Evolutionary conservation across 164 flowering plant genomes (phyloP).

Genomic region (Magnolia sinica): DNA sequence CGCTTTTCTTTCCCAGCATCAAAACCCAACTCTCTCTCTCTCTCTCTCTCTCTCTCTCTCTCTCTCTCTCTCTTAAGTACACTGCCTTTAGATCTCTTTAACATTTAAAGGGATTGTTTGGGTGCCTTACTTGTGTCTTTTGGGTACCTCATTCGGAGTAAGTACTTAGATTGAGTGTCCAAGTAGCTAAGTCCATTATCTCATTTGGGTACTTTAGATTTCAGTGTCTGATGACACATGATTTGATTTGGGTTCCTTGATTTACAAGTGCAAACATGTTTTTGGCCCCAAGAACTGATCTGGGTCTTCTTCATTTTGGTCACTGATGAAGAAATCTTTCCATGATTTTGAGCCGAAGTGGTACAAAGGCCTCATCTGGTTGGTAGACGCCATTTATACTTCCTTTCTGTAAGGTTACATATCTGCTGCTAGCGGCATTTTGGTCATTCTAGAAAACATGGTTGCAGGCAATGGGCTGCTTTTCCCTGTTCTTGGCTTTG

Average conservation of each 20-base stretch:
- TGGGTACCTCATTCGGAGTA: background rate
- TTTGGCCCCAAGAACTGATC: constrained; percentile 3
- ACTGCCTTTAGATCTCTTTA: background rate
- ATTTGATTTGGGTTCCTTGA: background rate
- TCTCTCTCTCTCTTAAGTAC: background rate
- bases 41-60: background rate
- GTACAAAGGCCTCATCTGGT: constrained; percentile 2
- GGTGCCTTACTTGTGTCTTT: background rate
- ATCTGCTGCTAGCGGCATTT: too few relatives aligned
- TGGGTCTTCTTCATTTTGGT: background rate
- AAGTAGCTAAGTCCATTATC: background rate
- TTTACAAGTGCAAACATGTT: background rate
- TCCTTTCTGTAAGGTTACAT: background rate
- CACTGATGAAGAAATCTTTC: background rate
- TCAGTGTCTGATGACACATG: background rate
- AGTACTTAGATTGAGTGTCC: too few relatives aligned
- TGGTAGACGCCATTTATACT: background rate
- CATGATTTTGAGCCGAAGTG: background rate
- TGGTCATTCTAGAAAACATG: constrained; percentile 22
- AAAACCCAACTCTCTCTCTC: background rate
- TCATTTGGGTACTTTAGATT: background rate
- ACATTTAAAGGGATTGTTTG: background rate
- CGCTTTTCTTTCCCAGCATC: background rate
- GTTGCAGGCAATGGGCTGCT: constrained; percentile 41
- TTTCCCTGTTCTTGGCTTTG: constrained; percentile 68